Evolutionary conservation across 768 basidiomycete genomes (phyloP), one percentile per base, ranked within the genome.

Genomic region (Tulasnella sp.): DNA sequence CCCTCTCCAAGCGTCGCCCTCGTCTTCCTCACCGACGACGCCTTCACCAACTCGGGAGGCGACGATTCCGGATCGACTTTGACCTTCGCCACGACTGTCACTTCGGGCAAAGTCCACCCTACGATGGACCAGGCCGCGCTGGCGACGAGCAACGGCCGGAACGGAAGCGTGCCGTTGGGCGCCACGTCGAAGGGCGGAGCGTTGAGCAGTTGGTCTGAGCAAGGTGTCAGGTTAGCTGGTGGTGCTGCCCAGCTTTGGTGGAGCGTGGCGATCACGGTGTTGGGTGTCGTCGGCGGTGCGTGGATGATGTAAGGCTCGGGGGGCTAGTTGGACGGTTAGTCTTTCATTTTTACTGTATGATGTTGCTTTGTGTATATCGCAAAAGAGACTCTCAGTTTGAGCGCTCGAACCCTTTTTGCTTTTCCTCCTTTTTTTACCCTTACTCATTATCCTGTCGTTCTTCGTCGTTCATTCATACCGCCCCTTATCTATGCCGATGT

Each of bases 31-130:
- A 41, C 72, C n/a, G 79, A 80, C 28, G 73, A 74, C n/a, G 72
- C 74, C 22, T 72, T 42, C 42, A 46, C 40, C 37, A 78, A 60
- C 42, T 80, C 80, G 3, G 24, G 44, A 46, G 74, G 34, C 37
- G 74, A 75, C 41, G 74, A 14, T 0, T 3, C 41, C 12, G 74
- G 48, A 22, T 42, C 44, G 42, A 80, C 46, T 41, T 46, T 80
- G 72, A 75, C 79, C 2, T 80, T 80, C 41, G 85, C 86, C n/a
- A 80, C 79, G 44, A 80, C 79, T 3, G 14, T 11, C 28, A 48
- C 41, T 16, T 11, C 50, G 2, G 79, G 74, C 20, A 80, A 54
- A 41, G 16, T 41, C 24, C 34, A 28, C 22, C 1, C 79, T 42
- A 80, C 79, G 42, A 80, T 80, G 72, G 50, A 80, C 41, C 18